A percentile compares a stretch with the other conserved stretches of the same genome.
Conservation (phyloP, 208 protist genomes). For the Crithidia fasciculata region DNA sequence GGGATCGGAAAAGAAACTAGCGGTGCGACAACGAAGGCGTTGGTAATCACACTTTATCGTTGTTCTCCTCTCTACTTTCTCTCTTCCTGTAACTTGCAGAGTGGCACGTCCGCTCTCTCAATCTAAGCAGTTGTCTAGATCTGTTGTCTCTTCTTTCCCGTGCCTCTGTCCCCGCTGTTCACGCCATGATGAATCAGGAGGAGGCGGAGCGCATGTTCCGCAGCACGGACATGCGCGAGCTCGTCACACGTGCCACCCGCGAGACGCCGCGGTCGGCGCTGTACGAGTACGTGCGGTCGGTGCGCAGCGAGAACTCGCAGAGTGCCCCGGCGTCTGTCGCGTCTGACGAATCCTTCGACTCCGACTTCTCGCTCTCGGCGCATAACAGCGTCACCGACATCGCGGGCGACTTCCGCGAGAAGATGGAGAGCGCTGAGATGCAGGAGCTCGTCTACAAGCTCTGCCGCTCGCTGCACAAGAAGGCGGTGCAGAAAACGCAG, state of each 20-base stretch:
- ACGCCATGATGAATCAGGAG: neutral
- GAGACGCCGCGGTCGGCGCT: constrained; percentile 44
- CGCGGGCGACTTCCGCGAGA: constrained; percentile 19
- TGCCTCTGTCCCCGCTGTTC: neutral
- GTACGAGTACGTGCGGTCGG: constrained; percentile 51
- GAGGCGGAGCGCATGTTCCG: constrained; percentile 14
- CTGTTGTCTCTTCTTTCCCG: neutral
- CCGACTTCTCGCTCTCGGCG: constrained; percentile 41
- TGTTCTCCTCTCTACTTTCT: no score
- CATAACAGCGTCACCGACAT: constrained; percentile 35
- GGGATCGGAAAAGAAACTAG: no score
- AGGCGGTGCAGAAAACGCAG: constrained; percentile 55
- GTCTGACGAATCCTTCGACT: constrained; percentile 70
- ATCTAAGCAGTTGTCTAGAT: no score
- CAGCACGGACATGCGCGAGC: constrained; percentile 30
- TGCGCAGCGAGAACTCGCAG: constrained; percentile 11
- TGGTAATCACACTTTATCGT: no score
- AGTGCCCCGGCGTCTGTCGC: constrained; percentile 36
- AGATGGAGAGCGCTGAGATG: constrained; percentile 41
- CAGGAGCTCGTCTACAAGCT: constrained; percentile 75
- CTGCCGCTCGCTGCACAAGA: constrained; percentile 75
- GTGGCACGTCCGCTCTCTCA: no score
- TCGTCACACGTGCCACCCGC: constrained; percentile 21
- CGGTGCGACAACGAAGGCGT: no score
- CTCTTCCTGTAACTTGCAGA: no score